Conservation (phyloP, 495 filamentous ascomycete species). For the Elaphomyces granulatus region DNA sequence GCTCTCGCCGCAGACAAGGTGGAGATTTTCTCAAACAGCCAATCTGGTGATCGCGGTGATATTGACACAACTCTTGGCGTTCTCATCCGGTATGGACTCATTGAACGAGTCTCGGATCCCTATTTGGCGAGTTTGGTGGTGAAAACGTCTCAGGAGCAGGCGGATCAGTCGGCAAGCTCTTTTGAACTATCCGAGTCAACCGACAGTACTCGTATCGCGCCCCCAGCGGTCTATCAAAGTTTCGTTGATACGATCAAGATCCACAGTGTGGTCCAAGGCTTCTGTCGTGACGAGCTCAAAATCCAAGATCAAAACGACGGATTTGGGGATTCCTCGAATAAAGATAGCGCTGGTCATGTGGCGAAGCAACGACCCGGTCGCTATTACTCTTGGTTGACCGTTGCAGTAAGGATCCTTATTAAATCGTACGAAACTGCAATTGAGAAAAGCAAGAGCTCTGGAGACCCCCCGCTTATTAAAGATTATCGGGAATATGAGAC, state of each 20-base stretch:
- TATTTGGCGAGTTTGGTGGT: conserved; percentile 28
- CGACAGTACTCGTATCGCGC: conserved; percentile 32
- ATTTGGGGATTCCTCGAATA: conserved; percentile 7
- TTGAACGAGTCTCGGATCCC: conserved; percentile 38
- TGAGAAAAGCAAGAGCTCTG: conserved; percentile 24
- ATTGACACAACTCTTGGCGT: conserved; percentile 54
- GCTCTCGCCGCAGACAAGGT: conserved; percentile 40
- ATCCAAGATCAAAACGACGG: conserved; percentile 37
- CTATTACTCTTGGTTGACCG: conserved; percentile 46
- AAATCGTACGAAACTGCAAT: conserved; percentile 48
- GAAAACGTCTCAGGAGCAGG: conserved; percentile 9
- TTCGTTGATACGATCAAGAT: conserved; percentile 59
- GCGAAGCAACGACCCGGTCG: conserved; percentile 11
- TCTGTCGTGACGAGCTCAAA: conserved; percentile 55
- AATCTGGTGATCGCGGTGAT: conserved; percentile 41
- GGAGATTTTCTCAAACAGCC: conserved; percentile 28
- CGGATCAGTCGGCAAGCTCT: conserved; percentile 8
- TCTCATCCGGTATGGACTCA: conserved; percentile 54
- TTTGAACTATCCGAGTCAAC: conserved; percentile 25
- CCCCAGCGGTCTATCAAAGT: conserved; percentile 30
- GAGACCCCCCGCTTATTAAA: conserved; percentile 30
- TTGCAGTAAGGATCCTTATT: conserved; percentile 45
- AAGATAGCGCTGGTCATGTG: conserved; percentile 9
- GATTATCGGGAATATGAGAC: conserved; percentile 59
- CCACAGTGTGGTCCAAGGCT: conserved; percentile 66